Conservation (phyloP, 179 eudicot genomes). For the Camellia oleifera region DNA sequence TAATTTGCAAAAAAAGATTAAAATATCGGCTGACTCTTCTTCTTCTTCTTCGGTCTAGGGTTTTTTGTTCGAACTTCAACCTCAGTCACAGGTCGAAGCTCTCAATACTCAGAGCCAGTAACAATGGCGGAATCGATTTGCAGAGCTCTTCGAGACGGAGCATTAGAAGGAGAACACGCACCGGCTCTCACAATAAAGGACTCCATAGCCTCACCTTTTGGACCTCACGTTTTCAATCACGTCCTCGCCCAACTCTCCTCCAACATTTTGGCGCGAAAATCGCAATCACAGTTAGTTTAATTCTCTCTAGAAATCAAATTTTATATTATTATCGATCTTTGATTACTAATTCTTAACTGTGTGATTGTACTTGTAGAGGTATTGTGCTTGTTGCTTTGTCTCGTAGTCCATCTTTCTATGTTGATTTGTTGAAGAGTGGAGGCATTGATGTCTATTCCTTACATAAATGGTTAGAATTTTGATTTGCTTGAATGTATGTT, state of each 20-base stretch:
- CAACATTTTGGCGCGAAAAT: constrained; percentile 60
- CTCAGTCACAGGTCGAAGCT: constrained; percentile 8
- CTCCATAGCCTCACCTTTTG: constrained; percentile 48
- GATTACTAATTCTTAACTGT: neutral
- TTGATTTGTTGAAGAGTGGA: constrained; percentile 42
- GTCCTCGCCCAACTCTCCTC: constrained; percentile 47
- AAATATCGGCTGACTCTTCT: neutral
- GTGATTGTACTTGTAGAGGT: constrained; percentile 39
- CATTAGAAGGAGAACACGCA: constrained; percentile 38
- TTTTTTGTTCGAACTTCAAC: neutral
- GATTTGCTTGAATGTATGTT: neutral
- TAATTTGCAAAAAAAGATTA: too few species aligned
- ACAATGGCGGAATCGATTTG: constrained; percentile 14
- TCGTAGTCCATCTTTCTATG: constrained; percentile 60
- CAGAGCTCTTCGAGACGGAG: constrained; percentile 15
- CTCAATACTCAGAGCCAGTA: neutral
- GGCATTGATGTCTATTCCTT: constrained; percentile 34
- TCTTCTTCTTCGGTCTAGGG: neutral
- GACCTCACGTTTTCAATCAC: constrained; percentile 55
- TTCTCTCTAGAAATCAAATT: neutral
- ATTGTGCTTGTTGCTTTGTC: constrained; percentile 61
- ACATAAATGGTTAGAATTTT: constrained; percentile 41
- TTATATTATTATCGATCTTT: neutral
- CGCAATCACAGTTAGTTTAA: constrained; percentile 49
- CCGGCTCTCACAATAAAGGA: constrained; percentile 69